phyloP scores from a whole-genome alignment of 148 eudicot species.

The Silene latifolia region DNA sequence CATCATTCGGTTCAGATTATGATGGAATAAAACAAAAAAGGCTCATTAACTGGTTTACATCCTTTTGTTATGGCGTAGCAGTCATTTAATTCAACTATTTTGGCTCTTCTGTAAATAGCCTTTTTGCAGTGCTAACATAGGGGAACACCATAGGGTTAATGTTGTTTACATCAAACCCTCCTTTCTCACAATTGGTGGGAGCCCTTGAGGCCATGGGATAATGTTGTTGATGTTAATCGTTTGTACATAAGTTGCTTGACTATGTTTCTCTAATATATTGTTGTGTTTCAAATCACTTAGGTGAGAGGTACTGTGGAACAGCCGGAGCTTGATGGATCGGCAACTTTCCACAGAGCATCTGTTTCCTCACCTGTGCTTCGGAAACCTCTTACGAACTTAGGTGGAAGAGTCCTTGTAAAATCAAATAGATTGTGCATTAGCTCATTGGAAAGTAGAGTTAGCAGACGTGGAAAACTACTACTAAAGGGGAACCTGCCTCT shows the following conservation, averaged over 20 bases:
- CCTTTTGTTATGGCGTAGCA: background rate
- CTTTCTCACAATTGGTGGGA: background rate
- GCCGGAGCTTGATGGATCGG: constrained; percentile 96
- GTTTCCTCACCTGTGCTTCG: constrained; percentile 95
- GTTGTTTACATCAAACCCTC: background rate
- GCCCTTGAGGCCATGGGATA: background rate
- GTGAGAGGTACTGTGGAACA: constrained; percentile 99
- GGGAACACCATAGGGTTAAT: background rate
- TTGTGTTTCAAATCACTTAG: constrained; percentile 36
- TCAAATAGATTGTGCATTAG: constrained; percentile 83
- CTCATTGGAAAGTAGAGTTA: constrained; percentile 89
- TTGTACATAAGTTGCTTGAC: background rate
- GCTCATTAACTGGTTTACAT: background rate
- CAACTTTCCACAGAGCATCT: constrained; percentile 92
- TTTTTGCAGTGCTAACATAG: background rate
- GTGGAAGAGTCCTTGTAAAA: constrained; percentile 83
- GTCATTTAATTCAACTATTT: background rate
- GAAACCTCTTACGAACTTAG: constrained; percentile 83
- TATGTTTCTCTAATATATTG: constrained; percentile 19
- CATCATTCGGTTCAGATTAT: background rate
- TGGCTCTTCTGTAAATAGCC: background rate
- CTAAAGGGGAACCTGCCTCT: constrained; percentile 90
- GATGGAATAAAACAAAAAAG: background rate
- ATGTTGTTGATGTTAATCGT: background rate
- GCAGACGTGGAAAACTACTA: constrained; percentile 88